Base-by-base conservation (phyloP, 1,284 basidiomycete genomes). In the Thecaphora thlaspeos region DNA sequence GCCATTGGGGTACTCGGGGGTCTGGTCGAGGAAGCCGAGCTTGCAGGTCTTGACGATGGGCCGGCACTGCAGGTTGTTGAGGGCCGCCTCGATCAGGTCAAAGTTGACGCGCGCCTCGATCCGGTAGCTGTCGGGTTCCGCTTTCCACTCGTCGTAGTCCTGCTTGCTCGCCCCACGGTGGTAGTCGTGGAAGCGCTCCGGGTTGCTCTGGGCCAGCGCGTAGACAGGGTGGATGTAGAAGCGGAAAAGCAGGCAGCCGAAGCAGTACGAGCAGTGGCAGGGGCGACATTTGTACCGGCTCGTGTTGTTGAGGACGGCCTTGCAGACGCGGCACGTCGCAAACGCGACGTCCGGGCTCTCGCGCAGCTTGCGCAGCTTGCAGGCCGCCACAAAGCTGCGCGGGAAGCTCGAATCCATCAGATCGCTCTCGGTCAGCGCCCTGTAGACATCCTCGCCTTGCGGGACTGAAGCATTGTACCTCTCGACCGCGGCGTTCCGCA, bases 61-160 rank as follows among this genome's bases (percentile, higher is more conserved):
- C 2, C 8, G 8, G 46, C 62, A 57, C n/a, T 46, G 51, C 37
- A 43, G 57, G 3, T 58, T 45, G 30, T 43, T 61, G 19, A 41
- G 48, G n/a, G 58, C 62, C 5, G 62, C 58, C 12, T 65, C 58
- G 34, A 65, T 57, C 3, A 65, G 32, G 12, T 46, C 44, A 53
- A 65, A 65, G 39, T 65, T 54, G 26, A 49, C 48, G n/a, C 48
- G 54, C 21, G 62, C 58, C 22, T 55, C 51, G 15, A 45, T 38
- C 18, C 24, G 12, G n/a, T 47, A 65, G 2, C 36, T 48, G 26
- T 56, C 30, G 10, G 62, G 62, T 14, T 65, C 52, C 19, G 54
- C 48, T 24, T 55, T 46, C 58, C 58, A 65, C 37, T 65, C 58
- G 41, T 51, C 48, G 42, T 65, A 65, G 43, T 65, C 55, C 19